phyloP scores from a whole-genome alignment of 1,139 yeast species.

The Kurtzmaniella quercitrusa region DNA sequence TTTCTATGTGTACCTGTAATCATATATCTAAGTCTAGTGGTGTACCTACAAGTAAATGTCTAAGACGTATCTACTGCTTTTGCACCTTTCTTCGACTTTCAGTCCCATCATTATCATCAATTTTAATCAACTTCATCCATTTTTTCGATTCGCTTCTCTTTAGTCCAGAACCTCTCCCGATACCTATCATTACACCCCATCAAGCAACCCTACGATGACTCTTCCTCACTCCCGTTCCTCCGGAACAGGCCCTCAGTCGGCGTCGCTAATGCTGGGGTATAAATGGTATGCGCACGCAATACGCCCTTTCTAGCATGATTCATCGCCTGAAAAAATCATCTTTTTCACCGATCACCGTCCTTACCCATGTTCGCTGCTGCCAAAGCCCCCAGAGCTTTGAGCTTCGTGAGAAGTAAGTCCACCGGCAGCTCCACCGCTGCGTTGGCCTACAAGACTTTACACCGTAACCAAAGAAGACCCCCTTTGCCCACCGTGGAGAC shows the following conservation, averaged over 20 bases:
- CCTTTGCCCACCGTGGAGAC: slow-evolving; percentile 93
- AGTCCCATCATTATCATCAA: too few species aligned
- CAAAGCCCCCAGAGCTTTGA: slow-evolving; percentile 9
- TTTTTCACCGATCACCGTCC: slow-evolving; percentile 1
- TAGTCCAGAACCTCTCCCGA: too few species aligned
- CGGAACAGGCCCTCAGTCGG: background rate
- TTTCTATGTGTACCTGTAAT: too few species aligned
- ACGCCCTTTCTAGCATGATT: background rate
- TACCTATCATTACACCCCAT: too few species aligned
- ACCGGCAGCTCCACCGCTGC: slow-evolving; percentile 79
- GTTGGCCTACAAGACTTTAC: slow-evolving; percentile 87
- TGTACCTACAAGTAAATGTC: too few species aligned
- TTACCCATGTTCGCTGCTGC: slow-evolving; percentile 4
- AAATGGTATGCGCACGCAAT: background rate
- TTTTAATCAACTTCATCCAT: too few species aligned
- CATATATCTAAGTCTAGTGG: too few species aligned
- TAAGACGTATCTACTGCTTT: too few species aligned
- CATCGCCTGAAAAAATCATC: background rate
- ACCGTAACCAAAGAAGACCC: slow-evolving; percentile 82
- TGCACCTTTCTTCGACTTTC: too few species aligned
- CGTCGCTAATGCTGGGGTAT: background rate
- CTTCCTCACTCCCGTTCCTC: background rate
- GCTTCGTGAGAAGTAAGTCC: slow-evolving; percentile 21
- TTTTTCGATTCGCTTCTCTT: too few species aligned
- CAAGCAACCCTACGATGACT: background rate